Evolutionary conservation across 2,329 filamentous ascomycete species (phyloP), one percentile per base, ranked within the genome.

Genomic region (Monosporascus sp.): DNA sequence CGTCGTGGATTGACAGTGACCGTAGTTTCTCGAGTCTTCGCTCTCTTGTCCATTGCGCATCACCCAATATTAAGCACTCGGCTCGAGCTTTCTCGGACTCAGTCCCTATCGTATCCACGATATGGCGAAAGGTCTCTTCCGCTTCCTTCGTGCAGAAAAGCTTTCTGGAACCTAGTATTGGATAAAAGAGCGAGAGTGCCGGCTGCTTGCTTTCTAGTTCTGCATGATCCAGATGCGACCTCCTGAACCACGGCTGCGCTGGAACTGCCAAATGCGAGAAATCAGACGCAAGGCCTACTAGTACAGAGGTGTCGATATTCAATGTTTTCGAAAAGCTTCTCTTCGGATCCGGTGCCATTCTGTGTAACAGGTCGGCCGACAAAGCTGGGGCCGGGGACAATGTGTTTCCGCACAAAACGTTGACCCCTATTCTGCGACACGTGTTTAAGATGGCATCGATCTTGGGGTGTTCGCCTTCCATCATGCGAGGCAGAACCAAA

Each of bases 211-310:
- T 73, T 66, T 91, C 88, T 34, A 84, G 74, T 54, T 83, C 77
- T 54, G 90, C 82, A 63, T 90, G 86, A 16, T 79, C 76, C 49
- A 80, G 72, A 49, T 90, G 83, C 44, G 83, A 81, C 22, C 71
- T 74, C 59, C 86, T 84, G 60, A 73, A 72, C 64, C 72, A 72
- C 2, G 70, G 62, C 54, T 74, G 65, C 31, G 66, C 59, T 0
- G 60, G 49, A 5, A 76, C 69, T 7, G 59, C 54, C 5, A 64
- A 62, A 64, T 91, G 86, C 2, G 85, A 87, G 26, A 91, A 83
- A 61, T 92, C 88, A 0, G 87, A 90, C 1, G 87, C 81, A 2
- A 91, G 73, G 5, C 87, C 87, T 5, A 92, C 78, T 6, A 92
- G 76, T 47, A 90, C 81, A 1, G 87, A 90, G 51, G 83, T 85